phyloP scores from a whole-genome alignment of 2,329 filamentous ascomycete species.

The Hirsutella rhossiliensis region DNA sequence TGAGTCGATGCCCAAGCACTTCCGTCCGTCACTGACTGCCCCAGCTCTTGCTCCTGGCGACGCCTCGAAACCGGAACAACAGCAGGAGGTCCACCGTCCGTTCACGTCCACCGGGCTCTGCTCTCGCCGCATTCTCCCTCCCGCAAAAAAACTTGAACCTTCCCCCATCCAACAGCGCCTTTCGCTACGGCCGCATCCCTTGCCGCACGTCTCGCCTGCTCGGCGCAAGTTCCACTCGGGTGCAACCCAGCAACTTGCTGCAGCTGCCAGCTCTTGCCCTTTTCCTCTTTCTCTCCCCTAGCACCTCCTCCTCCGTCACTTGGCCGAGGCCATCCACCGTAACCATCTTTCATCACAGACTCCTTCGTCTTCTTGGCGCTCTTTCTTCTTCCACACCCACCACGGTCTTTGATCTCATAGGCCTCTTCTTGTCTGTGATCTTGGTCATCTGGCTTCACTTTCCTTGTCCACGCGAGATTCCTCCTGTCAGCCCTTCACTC shows the following conservation, averaged over 20 bases:
- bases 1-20: no score
- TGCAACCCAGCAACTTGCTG: no score
- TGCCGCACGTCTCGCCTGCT: no score
- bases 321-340: conserved; percentile 1
- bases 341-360: conserved; percentile 1
- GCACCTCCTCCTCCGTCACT: not conserved
- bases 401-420: conserved; percentile 16
- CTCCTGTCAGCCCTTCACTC: not conserved
- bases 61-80: no score
- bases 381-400: conserved; percentile 9
- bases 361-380: conserved; percentile 3
- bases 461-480: not conserved
- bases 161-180: not conserved
- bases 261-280: not conserved
- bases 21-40: no score
- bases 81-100: no score
- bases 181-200: no score
- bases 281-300: conserved; percentile 1
- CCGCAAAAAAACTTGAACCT: not conserved
- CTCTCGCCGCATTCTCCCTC: not conserved
- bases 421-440: conserved; percentile 15
- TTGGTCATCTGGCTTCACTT: conserved; percentile 11
- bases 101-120: not conserved
- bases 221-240: no score
- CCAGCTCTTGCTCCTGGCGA: no score